A percentile compares a stretch with the other conserved stretches of the same genome.
Conservation (phyloP, 805 yeast species). For the Phaffomyces thermotolerans region DNA sequence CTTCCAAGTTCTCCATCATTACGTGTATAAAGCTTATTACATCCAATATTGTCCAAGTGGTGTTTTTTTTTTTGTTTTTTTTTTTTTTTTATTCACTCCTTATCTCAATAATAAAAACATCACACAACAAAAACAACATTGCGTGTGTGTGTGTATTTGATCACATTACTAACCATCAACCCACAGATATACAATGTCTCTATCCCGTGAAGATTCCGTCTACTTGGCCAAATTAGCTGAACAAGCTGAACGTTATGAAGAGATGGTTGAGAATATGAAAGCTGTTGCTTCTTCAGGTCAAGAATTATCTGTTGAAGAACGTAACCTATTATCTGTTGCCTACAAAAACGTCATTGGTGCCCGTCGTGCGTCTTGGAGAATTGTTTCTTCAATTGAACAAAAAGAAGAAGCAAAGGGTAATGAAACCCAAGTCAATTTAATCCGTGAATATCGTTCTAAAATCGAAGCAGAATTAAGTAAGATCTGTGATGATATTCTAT, state of each 20-base stretch:
- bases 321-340: conserved; percentile 94
- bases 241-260: conserved; percentile 99
- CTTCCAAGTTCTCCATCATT: too few relatives aligned
- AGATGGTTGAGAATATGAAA: conserved; percentile 98
- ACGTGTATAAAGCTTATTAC: too few relatives aligned
- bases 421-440: conserved; percentile 80
- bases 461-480: conserved; percentile 88
- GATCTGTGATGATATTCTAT: conserved; percentile 89
- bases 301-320: conserved; percentile 95
- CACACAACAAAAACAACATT: neutral
- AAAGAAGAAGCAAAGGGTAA: conserved; percentile 96
- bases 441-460: conserved; percentile 91
- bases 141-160: too few relatives aligned
- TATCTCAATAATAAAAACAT: neutral
- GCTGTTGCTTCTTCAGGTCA: conserved; percentile 94
- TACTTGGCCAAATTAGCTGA: conserved; percentile 97
- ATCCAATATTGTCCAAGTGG: too few relatives aligned
- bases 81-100: neutral
- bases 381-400: conserved; percentile 95
- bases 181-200: conserved; percentile 38
- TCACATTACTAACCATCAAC: neutral
- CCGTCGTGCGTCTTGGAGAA: conserved; percentile 99
- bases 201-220: conserved; percentile 95
- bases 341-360: conserved; percentile 98
- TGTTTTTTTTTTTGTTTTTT: neutral